Evolutionary conservation across 495 filamentous ascomycete species (phyloP), one percentile per base, ranked within the genome.

Genomic region (Trichoderma virens): DNA sequence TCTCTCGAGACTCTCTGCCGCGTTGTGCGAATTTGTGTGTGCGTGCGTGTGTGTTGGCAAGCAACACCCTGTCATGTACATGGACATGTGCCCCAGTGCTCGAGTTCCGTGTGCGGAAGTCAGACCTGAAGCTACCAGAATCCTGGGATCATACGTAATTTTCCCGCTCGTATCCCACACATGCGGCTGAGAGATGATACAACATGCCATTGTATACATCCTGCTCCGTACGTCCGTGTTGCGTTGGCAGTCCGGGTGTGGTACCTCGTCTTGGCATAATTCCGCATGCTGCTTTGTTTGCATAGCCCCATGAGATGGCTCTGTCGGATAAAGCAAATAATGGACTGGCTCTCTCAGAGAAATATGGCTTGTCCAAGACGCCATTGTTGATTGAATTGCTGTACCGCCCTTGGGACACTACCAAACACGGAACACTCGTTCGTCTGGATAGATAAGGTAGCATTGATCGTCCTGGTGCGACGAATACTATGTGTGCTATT

Each of bases 121-220:
- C 27, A n/a, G 23, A 27, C 14, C 7, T 28, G 47, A 56, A 20
- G 47, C 11, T 30, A 16, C 47, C 47, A 30, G 25, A 9, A 28
- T 9, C 27, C 51, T 56, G 51, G 51, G 1, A 11, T 56, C 25
- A 16, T 14, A 56, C 51, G 51, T 31, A 56, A 14, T 56, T 28
- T 56, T 30, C 27, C 51, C 51, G 23, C 51, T 30, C 51, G 43
- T 30, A 28, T 56, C 20, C 51, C 51, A 56, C 51, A 28, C 25
- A 28, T 56, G 51, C 51, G 51, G 51, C 51, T 56, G 51, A 56
- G 20, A 56, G 51, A 56, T 56, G 45, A 54, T 54, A 54, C 45
- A 25, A 27, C n/a, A 6, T 54, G 45, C 45, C 41, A 27, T 27
- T 3, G 20, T 54, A 27, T 30, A 30, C 27, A n/a, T 56, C 3